Conservation (phyloP, 2,329 filamentous ascomycete genomes). For the Arthroderma sp. region DNA sequence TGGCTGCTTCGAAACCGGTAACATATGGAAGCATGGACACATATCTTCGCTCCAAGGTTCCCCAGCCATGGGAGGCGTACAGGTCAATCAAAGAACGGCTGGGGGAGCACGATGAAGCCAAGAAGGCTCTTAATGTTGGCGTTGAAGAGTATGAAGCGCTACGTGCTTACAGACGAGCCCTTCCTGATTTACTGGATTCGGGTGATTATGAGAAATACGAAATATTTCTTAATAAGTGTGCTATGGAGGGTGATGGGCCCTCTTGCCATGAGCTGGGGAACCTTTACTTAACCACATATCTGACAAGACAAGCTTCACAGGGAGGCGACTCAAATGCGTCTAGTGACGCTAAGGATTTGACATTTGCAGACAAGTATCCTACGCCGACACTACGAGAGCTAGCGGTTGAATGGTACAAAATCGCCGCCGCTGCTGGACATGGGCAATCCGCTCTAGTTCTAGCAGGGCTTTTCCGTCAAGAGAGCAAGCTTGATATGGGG, state of each 20-base stretch:
- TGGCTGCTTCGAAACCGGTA: slow-evolving; percentile 5
- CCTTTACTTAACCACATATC: slow-evolving; percentile 20
- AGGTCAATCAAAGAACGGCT: slow-evolving; percentile 11
- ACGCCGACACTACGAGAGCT: slow-evolving; percentile 10
- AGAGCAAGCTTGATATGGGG: slow-evolving; percentile 11
- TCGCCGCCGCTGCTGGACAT: slow-evolving; percentile 15
- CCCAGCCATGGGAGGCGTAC: slow-evolving; percentile 20
- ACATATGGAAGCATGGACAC: not conserved
- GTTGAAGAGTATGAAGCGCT: slow-evolving; percentile 22
- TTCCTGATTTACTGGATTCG: slow-evolving; percentile 14
- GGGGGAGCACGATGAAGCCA: slow-evolving; percentile 9
- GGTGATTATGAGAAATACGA: slow-evolving; percentile 21
- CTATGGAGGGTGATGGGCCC: slow-evolving; percentile 16
- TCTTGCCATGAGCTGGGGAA: slow-evolving; percentile 24
- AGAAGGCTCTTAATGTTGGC: slow-evolving; percentile 16
- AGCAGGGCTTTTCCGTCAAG: slow-evolving; percentile 19
- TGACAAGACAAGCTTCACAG: slow-evolving; percentile 4
- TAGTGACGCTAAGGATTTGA: not conserved
- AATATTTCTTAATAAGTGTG: slow-evolving; percentile 22
- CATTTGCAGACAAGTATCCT: slow-evolving; percentile 1
- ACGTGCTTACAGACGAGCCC: slow-evolving; percentile 14
- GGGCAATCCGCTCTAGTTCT: slow-evolving; percentile 16
- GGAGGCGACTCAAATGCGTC: not conserved
- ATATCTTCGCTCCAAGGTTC: slow-evolving; percentile 2
- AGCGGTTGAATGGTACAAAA: slow-evolving; percentile 24